These are phyloP conservation scores for Globisporangium spiculum DNA, from an alignment of 352 stramenopile genomes.

Conservation along the genomic window DNA sequence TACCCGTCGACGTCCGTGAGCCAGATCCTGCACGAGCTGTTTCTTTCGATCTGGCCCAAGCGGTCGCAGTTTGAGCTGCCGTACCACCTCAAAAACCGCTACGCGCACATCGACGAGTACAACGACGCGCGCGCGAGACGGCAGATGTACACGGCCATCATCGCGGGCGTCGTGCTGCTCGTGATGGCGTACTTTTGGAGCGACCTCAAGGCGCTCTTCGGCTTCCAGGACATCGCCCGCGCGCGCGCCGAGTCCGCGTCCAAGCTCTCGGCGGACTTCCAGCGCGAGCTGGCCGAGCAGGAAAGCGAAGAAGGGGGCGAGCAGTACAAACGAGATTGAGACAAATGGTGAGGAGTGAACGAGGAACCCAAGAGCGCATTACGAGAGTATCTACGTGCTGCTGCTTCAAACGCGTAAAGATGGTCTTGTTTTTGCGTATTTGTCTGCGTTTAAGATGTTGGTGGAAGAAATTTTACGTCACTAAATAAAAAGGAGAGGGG, in stretches of 20 bases:
- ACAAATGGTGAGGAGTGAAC: not conserved
- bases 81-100: conserved; percentile 84
- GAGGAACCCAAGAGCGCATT: not conserved
- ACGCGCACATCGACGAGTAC: conserved; percentile 82
- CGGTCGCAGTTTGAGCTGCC: conserved; percentile 91
- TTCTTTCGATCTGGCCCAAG: conserved; percentile 90
- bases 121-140: conserved; percentile 45
- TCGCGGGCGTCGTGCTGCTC: conserved; percentile 33
- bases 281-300: conserved; percentile 21
- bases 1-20: conserved; percentile 73
- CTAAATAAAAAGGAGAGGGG: conserved; percentile 15
- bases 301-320: conserved; percentile 12
- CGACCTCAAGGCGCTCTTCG: conserved; percentile 52
- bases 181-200: conserved; percentile 51
- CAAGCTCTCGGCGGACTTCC: conserved; percentile 52
- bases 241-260: conserved; percentile 62
- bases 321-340: conserved; percentile 11
- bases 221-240: conserved; percentile 66
- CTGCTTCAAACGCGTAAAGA: not conserved
- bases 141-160: conserved; percentile 33
- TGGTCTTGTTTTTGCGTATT: not conserved
- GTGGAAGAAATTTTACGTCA: not conserved
- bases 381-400: not conserved
- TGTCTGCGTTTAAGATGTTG: not conserved
- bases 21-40: conserved; percentile 91